phyloP scores from a whole-genome alignment of 2,329 filamentous ascomycete genomes.

The Epichloe typhina region DNA sequence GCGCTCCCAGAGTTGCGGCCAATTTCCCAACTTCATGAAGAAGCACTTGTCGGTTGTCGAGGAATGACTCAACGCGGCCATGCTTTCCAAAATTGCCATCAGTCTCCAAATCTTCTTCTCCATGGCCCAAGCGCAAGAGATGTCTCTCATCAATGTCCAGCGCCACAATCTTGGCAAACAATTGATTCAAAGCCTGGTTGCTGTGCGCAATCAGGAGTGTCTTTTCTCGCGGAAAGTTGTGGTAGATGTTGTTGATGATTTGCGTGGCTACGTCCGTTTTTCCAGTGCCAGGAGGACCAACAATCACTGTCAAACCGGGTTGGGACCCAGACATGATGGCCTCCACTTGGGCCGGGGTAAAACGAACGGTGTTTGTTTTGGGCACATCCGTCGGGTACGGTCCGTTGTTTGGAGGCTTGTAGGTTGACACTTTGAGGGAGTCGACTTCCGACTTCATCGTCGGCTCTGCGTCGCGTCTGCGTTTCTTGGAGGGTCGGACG shows the following conservation, averaged over 20 bases:
- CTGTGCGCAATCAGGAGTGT: conserved; percentile 91
- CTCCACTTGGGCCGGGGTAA: conserved; percentile 82
- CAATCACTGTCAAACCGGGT: conserved; percentile 83
- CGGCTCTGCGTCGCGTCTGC: conserved; percentile 65
- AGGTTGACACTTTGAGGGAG: conserved; percentile 72
- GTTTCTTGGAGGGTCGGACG: conserved; percentile 65
- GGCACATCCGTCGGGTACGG: conserved; percentile 79
- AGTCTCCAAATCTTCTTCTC: conserved; percentile 84
- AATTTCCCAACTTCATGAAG: conserved; percentile 76
- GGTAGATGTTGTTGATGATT: conserved; percentile 97
- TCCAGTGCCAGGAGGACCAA: conserved; percentile 90
- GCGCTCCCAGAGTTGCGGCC: conserved; percentile 70
- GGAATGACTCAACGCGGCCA: conserved; percentile 86
- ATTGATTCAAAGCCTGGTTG: conserved; percentile 92
- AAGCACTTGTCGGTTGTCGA: conserved; percentile 71
- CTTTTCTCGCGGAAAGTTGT: conserved; percentile 88
- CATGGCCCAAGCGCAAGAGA: conserved; percentile 80
- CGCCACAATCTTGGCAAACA: conserved; percentile 96
- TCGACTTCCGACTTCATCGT: conserved; percentile 48
- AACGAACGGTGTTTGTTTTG: conserved; percentile 70
- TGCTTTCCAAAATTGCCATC: conserved; percentile 86
- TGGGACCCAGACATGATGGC: conserved; percentile 90
- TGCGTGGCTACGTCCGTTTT: conserved; percentile 99
- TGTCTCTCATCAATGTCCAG: conserved; percentile 93
- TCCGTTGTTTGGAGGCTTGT: conserved; percentile 75